A percentile compares a stretch with the other conserved stretches of the same genome.
phyloP scores from a whole-genome alignment of 331 rosid species.

The Erythrophleum ivorense region DNA sequence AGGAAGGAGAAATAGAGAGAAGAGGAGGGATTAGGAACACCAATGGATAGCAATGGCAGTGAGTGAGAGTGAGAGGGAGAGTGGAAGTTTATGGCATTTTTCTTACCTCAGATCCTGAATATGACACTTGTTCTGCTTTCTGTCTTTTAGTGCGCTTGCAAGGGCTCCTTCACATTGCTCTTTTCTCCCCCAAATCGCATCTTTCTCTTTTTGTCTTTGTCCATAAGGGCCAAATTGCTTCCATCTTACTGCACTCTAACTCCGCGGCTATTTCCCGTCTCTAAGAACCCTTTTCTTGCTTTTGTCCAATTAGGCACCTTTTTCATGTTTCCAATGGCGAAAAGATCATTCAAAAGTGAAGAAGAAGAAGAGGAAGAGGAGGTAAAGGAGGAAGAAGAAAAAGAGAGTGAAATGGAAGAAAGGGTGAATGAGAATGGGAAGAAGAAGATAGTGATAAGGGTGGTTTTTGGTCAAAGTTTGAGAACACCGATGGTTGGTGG shows the following conservation, averaged over 20 bases:
- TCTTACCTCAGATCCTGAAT: background rate
- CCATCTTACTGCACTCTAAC: background rate
- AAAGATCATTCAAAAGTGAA: background rate
- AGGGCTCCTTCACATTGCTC: background rate
- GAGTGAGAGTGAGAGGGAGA: background rate
- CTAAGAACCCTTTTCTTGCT: background rate
- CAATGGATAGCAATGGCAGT: background rate
- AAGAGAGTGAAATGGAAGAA: too few species aligned
- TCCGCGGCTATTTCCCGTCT: background rate
- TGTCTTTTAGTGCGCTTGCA: background rate
- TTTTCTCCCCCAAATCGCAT: background rate
- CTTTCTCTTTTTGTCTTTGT: background rate
- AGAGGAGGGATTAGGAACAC: background rate
- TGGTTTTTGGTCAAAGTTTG: slow-evolving; percentile 31
- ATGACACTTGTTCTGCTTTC: background rate
- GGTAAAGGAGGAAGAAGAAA: too few species aligned
- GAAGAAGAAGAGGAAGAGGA: background rate
- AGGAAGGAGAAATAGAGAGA: too few species aligned
- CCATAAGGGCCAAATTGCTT: background rate
- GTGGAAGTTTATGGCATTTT: background rate
- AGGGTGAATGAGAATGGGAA: background rate
- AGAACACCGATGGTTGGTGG: background rate
- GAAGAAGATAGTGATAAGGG: slow-evolving; percentile 35
- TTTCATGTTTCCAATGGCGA: background rate
- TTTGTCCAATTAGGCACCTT: background rate